Base-by-base conservation (phyloP, 495 filamentous ascomycete species). In the Aspergillus biplanus region DNA sequence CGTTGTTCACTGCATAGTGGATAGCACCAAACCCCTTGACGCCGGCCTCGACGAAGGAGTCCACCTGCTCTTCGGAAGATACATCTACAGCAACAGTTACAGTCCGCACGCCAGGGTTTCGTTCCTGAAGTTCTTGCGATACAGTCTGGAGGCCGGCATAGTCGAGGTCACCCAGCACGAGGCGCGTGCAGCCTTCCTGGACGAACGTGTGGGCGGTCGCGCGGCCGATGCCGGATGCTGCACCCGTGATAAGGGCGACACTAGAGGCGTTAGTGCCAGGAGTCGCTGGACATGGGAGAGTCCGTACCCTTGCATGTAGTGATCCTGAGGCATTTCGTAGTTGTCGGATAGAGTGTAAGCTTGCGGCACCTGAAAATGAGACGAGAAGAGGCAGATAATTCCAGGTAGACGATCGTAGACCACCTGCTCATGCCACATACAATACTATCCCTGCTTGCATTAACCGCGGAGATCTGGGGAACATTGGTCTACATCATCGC, bases 231-330 rank as follows among this genome's bases (percentile, higher is more conserved):
- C 60, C 60, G 7, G 52, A 56, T 39, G 60, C 60, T 5, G 52
- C 60, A 44, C 60, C 60, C 1, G 60, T 62, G 52, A 62, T 52
- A 42, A 62, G 59, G 7, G 56, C 56, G 37, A 39, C 37, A 0
- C 37, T 39, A 13, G 13, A 27, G 21, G 21, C 2, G 21, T 27
- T 27, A 27, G 21, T 27, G 21, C 2, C 1, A 2, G 1, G 21
- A 27, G 21, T 27, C 1, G 21, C 1, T 27, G 21, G 21, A 2
- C 21, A 27, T 1, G 2, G 2, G 21, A 27, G 21, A 1, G 21
- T 27, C 21, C 21, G 21, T 27, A 27, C 21, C 21, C 21, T 27
- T 27, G 21, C 21, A 27, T 1, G 21, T 27, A 27, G 21, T 27
- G 1, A 27, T 27, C 21, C 21, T 27, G 21, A 27, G 21, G 21